phyloP scores from a whole-genome alignment of 176 grass and related monocot species.

The Phoenix dactylifera region DNA sequence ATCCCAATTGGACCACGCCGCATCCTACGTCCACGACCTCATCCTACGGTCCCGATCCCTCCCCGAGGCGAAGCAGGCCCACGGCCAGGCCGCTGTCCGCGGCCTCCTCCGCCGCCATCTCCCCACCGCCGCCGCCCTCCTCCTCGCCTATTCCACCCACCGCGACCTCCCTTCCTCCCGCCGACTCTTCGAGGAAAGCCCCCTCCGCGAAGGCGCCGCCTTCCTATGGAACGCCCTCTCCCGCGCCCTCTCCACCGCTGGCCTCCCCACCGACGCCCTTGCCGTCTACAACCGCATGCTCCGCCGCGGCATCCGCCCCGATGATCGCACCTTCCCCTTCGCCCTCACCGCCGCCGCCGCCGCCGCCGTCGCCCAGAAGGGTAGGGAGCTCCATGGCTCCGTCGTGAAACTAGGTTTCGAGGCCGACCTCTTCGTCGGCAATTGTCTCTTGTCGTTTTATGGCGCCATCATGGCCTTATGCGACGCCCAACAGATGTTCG shows the following conservation, averaged over 20 bases:
- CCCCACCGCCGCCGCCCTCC: slow-evolving; percentile 35
- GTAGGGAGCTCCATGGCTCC: slow-evolving; percentile 54
- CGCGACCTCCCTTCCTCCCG: slow-evolving; percentile 30
- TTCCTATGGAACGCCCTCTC: slow-evolving; percentile 90
- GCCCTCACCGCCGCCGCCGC: slow-evolving; percentile 39
- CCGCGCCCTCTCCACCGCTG: slow-evolving; percentile 42
- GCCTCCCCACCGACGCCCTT: slow-evolving; percentile 26
- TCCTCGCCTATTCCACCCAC: slow-evolving; percentile 53
- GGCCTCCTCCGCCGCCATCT: slow-evolving; percentile 37
- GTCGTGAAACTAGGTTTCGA: slow-evolving; percentile 39
- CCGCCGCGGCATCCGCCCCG: slow-evolving; percentile 31
- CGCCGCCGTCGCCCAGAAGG: slow-evolving; percentile 28
- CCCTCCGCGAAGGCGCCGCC: slow-evolving; percentile 25
- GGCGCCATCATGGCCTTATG: slow-evolving; percentile 15
- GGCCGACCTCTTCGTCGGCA: slow-evolving; percentile 48
- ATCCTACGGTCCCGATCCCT: too few relatives aligned
- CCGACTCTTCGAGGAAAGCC: slow-evolving; percentile 36
- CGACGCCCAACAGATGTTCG: slow-evolving; percentile 40
- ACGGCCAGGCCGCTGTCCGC: slow-evolving; percentile 29
- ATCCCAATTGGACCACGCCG: too few relatives aligned
- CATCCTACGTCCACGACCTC: too few relatives aligned
- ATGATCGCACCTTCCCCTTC: slow-evolving; percentile 64
- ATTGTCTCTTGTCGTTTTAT: slow-evolving; percentile 60
- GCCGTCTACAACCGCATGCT: slow-evolving; percentile 50
- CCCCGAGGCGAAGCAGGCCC: background rate